These are phyloP conservation scores for Olyra latifolia DNA, from an alignment of 176 grass and related monocot species.

Conservation along the genomic window DNA sequence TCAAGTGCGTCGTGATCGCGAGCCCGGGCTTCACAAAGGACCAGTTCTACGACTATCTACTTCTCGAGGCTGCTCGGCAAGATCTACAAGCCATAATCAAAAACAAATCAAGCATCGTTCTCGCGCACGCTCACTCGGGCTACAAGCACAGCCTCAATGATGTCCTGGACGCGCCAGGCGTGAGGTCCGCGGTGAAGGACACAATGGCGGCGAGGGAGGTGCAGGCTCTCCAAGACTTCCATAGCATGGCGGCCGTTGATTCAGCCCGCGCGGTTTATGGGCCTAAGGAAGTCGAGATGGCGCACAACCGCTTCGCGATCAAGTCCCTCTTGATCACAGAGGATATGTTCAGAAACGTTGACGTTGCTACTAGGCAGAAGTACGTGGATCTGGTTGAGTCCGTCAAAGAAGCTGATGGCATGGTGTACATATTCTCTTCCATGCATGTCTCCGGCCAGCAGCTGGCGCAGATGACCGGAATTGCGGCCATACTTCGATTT, in stretches of 20 bases:
- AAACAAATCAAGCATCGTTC: conserved; percentile 73
- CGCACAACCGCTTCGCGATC: conserved; percentile 59
- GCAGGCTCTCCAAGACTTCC: conserved; percentile 70
- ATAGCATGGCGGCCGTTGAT: conserved; percentile 69
- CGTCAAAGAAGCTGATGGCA: conserved; percentile 59
- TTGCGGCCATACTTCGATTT: conserved; percentile 80
- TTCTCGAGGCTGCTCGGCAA: conserved; percentile 70
- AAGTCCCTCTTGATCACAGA: conserved; percentile 88
- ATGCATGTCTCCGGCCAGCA: conserved; percentile 82
- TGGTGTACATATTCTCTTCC: conserved; percentile 73
- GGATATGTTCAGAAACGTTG: conserved; percentile 73
- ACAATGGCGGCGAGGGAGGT: conserved; percentile 85
- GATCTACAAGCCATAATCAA: conserved; percentile 63
- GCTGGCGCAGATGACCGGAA: conserved; percentile 68
- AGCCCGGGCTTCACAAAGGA: conserved; percentile 92
- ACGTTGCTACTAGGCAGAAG: conserved; percentile 60
- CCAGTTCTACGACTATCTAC: conserved; percentile 87
- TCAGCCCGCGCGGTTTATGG: conserved; percentile 82
- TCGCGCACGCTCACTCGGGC: conserved; percentile 72
- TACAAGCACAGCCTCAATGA: conserved; percentile 94
- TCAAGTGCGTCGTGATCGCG: conserved; percentile 72
- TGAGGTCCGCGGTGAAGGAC: conserved; percentile 80
- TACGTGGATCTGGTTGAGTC: conserved; percentile 65
- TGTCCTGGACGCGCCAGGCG: conserved; percentile 60
- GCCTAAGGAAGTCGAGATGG: conserved; percentile 76